Conservation (phyloP, 2,329 filamentous ascomycete species). For the Fusarium marasasianum region DNA sequence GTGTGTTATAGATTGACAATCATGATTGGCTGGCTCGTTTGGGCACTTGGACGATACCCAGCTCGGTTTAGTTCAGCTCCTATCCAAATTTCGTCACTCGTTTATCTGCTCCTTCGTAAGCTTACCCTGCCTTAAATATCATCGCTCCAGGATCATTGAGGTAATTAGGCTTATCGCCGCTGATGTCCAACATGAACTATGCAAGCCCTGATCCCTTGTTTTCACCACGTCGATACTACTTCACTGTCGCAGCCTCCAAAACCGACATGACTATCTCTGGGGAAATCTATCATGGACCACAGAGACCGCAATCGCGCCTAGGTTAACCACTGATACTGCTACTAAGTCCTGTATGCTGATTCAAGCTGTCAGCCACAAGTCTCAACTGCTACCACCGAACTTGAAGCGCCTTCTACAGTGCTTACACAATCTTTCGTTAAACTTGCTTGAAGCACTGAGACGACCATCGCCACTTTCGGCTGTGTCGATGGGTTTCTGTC, state of each 20-base stretch:
- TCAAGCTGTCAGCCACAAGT: too few species aligned
- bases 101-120: background rate
- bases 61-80: background rate
- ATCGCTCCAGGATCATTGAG: background rate
- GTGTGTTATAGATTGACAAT: background rate
- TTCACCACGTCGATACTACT: too few species aligned
- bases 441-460: background rate
- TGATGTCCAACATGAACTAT: background rate
- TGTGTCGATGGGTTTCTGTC: accelerated
- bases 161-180: accelerated
- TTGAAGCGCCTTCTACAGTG: accelerated
- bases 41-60: background rate
- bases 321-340: too few species aligned
- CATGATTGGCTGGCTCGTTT: background rate
- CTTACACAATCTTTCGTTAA: background rate
- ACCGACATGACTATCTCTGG: too few species aligned
- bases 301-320: too few species aligned
- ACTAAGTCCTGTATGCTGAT: too few species aligned
- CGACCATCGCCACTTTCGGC: background rate
- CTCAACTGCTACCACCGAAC: background rate
- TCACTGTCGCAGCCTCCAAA: too few species aligned
- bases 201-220: accelerated
- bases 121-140: too few species aligned
- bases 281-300: too few species aligned
- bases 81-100: background rate